phyloP scores from a whole-genome alignment of 495 filamentous ascomycete genomes.

The Tuber microsphaerosporum region DNA sequence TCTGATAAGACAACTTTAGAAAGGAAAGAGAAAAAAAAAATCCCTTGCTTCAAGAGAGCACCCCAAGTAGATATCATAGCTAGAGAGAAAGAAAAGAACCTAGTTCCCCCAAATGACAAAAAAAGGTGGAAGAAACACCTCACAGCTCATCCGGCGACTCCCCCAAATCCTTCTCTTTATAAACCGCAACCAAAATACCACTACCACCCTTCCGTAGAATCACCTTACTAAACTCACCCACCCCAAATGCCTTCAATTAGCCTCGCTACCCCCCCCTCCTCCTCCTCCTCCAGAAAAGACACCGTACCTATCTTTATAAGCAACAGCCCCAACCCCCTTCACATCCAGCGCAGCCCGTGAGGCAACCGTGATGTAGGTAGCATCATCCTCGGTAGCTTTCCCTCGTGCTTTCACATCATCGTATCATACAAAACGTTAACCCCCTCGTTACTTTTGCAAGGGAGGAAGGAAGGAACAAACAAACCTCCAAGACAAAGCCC shows the following conservation, averaged over 20 bases:
- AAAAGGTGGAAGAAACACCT: slow-evolving; percentile 14
- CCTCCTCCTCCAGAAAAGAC: neutral
- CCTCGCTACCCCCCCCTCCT: neutral
- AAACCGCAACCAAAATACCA: slow-evolving; percentile 38
- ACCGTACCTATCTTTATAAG: slow-evolving; percentile 38
- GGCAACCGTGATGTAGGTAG: slow-evolving; percentile 38
- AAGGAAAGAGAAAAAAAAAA: neutral
- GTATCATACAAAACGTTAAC: slow-evolving; percentile 2
- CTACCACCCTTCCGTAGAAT: slow-evolving; percentile 30
- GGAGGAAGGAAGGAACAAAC: slow-evolving; percentile 6
- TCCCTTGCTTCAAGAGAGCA: neutral
- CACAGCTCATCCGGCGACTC: slow-evolving; percentile 34
- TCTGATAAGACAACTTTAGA: neutral
- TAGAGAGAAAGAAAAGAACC: neutral
- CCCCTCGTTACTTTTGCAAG: neutral
- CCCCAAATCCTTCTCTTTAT: slow-evolving; percentile 39
- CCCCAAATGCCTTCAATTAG: slow-evolving; percentile 5
- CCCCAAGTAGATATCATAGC: neutral
- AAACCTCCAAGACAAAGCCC: slow-evolving; percentile 40
- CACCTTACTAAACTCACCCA: slow-evolving; percentile 27
- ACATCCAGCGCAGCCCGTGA: slow-evolving; percentile 33
- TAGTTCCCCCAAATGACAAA: neutral
- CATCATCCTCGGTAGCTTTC: slow-evolving; percentile 37
- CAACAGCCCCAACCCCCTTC: slow-evolving; percentile 37
- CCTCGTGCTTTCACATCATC: slow-evolving; percentile 27